A percentile compares a stretch with the other conserved stretches of the same genome.
Evolutionary conservation across 73 alveolate genomes (phyloP).

Genomic region (Paramecium biaurelia): DNA sequence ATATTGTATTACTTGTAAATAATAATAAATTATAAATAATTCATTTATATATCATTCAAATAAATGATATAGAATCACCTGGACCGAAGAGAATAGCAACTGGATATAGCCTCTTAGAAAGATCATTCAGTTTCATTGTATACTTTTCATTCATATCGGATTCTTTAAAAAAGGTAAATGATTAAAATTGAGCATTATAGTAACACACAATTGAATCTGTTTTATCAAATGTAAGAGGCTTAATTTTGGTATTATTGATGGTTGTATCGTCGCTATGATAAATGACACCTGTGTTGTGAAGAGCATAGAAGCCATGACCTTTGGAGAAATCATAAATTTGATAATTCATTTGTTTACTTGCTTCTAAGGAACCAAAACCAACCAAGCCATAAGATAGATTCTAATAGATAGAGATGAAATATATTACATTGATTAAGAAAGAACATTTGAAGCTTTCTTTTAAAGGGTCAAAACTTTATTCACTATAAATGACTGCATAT

Average conservation of each 20-base stretch:
- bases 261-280: background rate
- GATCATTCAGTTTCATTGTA: background rate
- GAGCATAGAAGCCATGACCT: background rate
- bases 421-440: background rate
- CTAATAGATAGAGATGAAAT: background rate
- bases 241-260: background rate
- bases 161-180: background rate
- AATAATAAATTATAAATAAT: background rate
- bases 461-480: background rate
- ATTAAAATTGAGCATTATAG: background rate
- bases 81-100: slow-evolving; percentile 8
- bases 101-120: background rate
- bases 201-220: background rate
- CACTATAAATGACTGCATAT: background rate
- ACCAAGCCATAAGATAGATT: background rate
- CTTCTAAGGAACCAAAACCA: background rate
- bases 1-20: no score
- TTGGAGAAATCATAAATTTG: background rate
- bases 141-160: background rate
- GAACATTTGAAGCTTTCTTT: background rate
- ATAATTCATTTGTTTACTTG: background rate
- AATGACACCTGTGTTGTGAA: background rate
- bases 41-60: background rate
- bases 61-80: background rate
- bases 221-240: background rate